phyloP scores from a whole-genome alignment of 768 basidiomycete species.

The Leccinum disarticulatum region DNA sequence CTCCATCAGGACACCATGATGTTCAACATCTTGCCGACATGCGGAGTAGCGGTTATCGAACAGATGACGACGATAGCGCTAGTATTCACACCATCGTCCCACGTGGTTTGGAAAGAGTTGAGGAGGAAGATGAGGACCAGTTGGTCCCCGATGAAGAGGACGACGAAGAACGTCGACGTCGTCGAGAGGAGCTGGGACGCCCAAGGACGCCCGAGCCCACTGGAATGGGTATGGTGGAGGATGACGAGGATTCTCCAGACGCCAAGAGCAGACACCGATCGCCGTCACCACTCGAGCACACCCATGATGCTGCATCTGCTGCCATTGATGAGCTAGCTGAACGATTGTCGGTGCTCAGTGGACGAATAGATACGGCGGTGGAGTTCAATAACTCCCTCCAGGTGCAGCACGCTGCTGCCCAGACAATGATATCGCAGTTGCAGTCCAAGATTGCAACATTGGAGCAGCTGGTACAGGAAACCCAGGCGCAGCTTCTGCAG shows the following conservation, averaged over 20 bases:
- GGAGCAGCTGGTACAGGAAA: conserved; percentile 64
- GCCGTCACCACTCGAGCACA: conserved; percentile 14
- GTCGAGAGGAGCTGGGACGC: conserved; percentile 59
- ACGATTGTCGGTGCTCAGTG: conserved; percentile 60
- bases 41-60: conserved; percentile 25
- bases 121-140: conserved; percentile 73
- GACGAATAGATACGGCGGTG: conserved; percentile 75
- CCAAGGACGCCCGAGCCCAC: conserved; percentile 83
- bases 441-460: conserved; percentile 67
- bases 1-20: conserved; percentile 26
- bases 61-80: conserved; percentile 68
- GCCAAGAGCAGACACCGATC: conserved; percentile 21
- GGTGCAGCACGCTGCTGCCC: conserved; percentile 74
- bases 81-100: conserved; percentile 73
- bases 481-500: conserved; percentile 40
- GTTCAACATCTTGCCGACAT: conserved; percentile 21
- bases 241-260: conserved; percentile 40
- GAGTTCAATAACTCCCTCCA: conserved; percentile 72
- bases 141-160: conserved; percentile 38
- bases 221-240: conserved; percentile 50
- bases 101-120: conserved; percentile 68
- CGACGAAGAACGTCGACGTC: conserved; percentile 46
- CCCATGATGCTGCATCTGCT: conserved; percentile 29
- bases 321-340: conserved; percentile 58
- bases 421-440: conserved; percentile 65